Evolutionary conservation across 2,329 filamentous ascomycete genomes (phyloP).

Genomic region (Fusarium brevicatenulatum): DNA sequence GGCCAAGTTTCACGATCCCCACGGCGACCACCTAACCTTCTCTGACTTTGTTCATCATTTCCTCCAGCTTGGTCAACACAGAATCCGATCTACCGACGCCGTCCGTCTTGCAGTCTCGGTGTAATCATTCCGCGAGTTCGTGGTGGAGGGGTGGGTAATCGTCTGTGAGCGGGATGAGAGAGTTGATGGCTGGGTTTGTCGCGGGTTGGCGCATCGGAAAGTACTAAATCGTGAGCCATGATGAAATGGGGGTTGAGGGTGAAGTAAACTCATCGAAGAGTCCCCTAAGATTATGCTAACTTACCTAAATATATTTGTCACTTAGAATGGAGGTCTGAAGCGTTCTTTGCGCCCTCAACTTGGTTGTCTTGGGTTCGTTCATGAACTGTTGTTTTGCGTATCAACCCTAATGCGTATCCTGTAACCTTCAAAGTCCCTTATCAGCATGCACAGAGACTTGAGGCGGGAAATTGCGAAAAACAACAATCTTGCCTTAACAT

Average conservation of each 20-base stretch:
- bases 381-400: background rate
- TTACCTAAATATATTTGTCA: background rate
- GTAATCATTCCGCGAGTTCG: too few relatives aligned
- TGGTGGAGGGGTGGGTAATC: too few relatives aligned
- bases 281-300: background rate
- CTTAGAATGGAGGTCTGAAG: background rate
- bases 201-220: background rate
- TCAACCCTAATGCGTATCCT: background rate
- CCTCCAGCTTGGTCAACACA: too few relatives aligned
- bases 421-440: too few relatives aligned
- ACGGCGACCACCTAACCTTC: conserved; percentile 88
- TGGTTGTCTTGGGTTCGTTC: background rate
- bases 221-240: background rate
- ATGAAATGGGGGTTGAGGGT: background rate
- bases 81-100: too few relatives aligned
- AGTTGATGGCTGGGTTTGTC: background rate
- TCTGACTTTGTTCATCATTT: too few relatives aligned
- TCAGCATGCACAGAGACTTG: background rate
- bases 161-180: too few relatives aligned
- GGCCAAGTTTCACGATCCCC: conserved; percentile 94
- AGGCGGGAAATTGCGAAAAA: background rate
- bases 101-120: too few relatives aligned
- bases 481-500: too few relatives aligned
- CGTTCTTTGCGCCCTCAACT: background rate
- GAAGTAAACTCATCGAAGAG: background rate